Conservation (phyloP, 73 alveolate genomes). For the Effrenium voratum region DNA sequence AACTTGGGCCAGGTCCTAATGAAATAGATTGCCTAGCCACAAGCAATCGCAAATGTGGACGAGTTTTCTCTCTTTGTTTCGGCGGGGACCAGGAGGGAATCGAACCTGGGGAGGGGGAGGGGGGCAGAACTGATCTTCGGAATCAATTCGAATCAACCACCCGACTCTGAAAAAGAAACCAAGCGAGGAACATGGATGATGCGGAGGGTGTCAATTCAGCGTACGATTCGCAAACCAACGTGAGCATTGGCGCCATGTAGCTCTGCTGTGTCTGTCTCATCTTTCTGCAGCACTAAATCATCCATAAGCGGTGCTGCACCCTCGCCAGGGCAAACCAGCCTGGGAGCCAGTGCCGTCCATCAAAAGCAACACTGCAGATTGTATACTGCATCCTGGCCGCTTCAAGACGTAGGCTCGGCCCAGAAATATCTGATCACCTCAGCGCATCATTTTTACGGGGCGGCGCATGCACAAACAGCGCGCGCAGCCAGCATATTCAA, state of each 20-base stretch:
- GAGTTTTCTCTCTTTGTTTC: too few species aligned
- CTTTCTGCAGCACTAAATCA: conserved; percentile 81
- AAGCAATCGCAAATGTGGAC: too few species aligned
- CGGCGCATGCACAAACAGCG: neutral
- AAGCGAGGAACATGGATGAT: too few species aligned
- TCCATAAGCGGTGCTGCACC: conserved; percentile 73
- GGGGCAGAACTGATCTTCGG: too few species aligned
- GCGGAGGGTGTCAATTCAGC: neutral
- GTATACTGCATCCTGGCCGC: neutral
- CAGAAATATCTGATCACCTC: conserved; percentile 78
- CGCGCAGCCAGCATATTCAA: too few species aligned
- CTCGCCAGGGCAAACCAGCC: conserved; percentile 93
- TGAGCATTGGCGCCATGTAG: neutral
- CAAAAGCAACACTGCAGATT: neutral
- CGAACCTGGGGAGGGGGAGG: too few species aligned
- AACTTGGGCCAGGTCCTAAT: too few species aligned
- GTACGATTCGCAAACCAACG: neutral
- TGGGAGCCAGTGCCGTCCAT: neutral
- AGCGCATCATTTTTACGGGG: too few species aligned
- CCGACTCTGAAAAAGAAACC: too few species aligned
- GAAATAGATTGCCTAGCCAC: too few species aligned
- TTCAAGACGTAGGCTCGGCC: conserved; percentile 68
- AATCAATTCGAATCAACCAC: too few species aligned
- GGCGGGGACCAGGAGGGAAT: too few species aligned
- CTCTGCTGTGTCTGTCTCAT: conserved; percentile 69